These are phyloP conservation scores for Mycosphaerella sp. DNA, from an alignment of 2,329 filamentous ascomycete species.

Conservation along the genomic window DNA sequence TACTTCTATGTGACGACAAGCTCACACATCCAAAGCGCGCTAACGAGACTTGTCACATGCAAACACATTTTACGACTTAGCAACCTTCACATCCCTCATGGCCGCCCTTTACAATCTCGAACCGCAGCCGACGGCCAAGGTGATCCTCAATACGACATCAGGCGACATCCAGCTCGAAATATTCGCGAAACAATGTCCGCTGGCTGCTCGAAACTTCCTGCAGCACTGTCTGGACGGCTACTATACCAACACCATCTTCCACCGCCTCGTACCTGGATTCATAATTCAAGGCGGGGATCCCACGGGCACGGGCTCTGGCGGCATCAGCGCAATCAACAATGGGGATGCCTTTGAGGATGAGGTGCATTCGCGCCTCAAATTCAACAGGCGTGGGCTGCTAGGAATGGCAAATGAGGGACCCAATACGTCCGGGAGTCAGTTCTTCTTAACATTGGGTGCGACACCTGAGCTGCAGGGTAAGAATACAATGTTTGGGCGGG, in stretches of 20 bases:
- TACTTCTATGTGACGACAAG: neutral
- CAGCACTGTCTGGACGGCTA: slow-evolving; percentile 93
- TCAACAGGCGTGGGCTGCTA: slow-evolving; percentile 80
- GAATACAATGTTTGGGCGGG: slow-evolving; percentile 88
- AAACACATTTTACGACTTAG: no score
- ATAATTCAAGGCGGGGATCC: slow-evolving; percentile 93
- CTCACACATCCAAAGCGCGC: no score
- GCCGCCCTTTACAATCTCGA: slow-evolving; percentile 90
- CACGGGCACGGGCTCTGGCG: slow-evolving; percentile 84
- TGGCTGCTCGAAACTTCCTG: slow-evolving; percentile 90
- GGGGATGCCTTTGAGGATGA: slow-evolving; percentile 80
- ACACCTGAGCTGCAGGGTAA: slow-evolving; percentile 81
- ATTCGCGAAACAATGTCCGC: slow-evolving; percentile 88
- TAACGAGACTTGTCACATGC: no score
- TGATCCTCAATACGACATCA: slow-evolving; percentile 79
- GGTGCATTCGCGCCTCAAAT: slow-evolving; percentile 85
- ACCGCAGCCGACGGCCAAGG: slow-evolving; percentile 87
- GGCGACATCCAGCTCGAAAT: slow-evolving; percentile 89
- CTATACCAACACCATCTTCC: slow-evolving; percentile 90
- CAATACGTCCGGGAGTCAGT: slow-evolving; percentile 87
- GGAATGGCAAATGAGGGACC: slow-evolving; percentile 93
- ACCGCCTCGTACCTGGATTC: slow-evolving; percentile 85
- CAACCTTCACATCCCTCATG: slow-evolving; percentile 48
- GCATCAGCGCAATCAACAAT: slow-evolving; percentile 86
- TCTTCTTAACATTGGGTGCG: slow-evolving; percentile 83